Evolutionary conservation across 257 asterid genomes (phyloP).

Genomic region (Plantago major): DNA sequence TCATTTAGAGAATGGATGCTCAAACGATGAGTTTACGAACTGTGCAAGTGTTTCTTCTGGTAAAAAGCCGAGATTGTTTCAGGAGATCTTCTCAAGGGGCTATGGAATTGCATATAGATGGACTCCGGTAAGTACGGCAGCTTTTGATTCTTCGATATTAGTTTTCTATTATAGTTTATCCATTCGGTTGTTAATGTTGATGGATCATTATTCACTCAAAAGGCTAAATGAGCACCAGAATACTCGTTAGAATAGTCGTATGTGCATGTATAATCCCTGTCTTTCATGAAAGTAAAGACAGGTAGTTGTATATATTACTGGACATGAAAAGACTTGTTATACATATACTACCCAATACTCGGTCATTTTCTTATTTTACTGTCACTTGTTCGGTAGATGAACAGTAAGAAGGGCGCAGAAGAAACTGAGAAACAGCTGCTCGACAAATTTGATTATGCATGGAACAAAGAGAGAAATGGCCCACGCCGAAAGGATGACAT

Average conservation of each 20-base stretch:
- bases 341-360: too few relatives aligned
- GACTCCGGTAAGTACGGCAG: slow-evolving; percentile 68
- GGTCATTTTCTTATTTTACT: slow-evolving; percentile 13
- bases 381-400: slow-evolving; percentile 44
- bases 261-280: too few relatives aligned
- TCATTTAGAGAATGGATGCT: slow-evolving; percentile 63
- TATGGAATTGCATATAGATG: slow-evolving; percentile 71
- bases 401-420: slow-evolving; percentile 68
- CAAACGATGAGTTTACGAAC: slow-evolving; percentile 16
- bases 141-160: not conserved
- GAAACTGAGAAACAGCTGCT: slow-evolving; percentile 74
- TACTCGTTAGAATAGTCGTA: not conserved
- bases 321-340: too few relatives aligned
- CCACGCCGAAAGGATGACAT: slow-evolving; percentile 65
- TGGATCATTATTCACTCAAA: not conserved
- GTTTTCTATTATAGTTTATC: not conserved
- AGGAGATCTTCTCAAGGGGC: slow-evolving; percentile 61
- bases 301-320: too few relatives aligned
- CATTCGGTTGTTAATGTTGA: not conserved
- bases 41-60: slow-evolving; percentile 2
- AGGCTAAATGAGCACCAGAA: not conserved
- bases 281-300: too few relatives aligned
- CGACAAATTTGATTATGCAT: slow-evolving; percentile 75
- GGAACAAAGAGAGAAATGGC: slow-evolving; percentile 85
- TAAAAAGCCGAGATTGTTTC: slow-evolving; percentile 40